phyloP scores from a whole-genome alignment of 805 yeast genomes.

The Metschnikowia amazonensis region DNA sequence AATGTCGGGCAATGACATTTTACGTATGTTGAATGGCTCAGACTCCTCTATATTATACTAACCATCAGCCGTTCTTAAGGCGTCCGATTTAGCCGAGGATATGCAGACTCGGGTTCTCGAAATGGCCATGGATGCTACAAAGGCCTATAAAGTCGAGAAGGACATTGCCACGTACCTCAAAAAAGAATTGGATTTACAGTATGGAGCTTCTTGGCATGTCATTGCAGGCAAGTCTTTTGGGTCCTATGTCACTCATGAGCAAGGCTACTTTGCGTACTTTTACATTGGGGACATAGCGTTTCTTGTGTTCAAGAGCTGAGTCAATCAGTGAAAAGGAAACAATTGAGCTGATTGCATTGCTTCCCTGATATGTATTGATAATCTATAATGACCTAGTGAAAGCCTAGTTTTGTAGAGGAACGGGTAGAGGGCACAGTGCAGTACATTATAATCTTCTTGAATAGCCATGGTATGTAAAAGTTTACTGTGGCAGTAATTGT shows the following conservation, averaged over 20 bases:
- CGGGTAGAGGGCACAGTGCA: not conserved
- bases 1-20: conserved; percentile 3
- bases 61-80: conserved; percentile 36
- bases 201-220: conserved; percentile 78
- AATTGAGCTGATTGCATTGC: not conserved
- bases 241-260: conserved; percentile 74
- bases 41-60: not conserved
- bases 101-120: conserved; percentile 48
- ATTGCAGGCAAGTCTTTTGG: conserved; percentile 79
- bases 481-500: not conserved
- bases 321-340: not conserved
- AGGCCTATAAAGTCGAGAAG: conserved; percentile 44
- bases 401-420: not conserved
- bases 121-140: conserved; percentile 43
- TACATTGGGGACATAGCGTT: conserved; percentile 68
- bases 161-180: conserved; percentile 66
- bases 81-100: conserved; percentile 49
- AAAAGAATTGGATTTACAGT: conserved; percentile 59
- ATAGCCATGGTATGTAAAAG: not conserved
- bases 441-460: not conserved
- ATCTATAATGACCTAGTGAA: not conserved
- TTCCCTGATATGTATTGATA: not conserved
- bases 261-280: conserved; percentile 66
- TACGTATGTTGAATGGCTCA: conserved; percentile 1
- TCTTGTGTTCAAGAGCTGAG: conserved; percentile 58